phyloP scores from a whole-genome alignment of 1,284 basidiomycete genomes.

The Boletus sp. region DNA sequence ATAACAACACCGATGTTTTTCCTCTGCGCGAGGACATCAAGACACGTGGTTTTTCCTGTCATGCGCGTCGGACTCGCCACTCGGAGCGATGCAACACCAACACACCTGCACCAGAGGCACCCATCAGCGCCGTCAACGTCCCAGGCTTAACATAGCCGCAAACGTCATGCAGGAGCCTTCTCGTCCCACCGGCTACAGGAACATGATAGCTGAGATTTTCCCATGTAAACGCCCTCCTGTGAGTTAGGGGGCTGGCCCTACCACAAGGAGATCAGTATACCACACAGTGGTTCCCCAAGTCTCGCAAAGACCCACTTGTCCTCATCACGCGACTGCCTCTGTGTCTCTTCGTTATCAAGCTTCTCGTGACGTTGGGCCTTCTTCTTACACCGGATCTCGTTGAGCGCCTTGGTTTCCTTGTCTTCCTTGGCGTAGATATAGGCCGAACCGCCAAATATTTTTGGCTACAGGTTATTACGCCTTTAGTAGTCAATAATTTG shows the following conservation, averaged over 20 bases:
- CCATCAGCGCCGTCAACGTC: constrained; percentile 74
- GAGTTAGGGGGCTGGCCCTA: constrained; percentile 11
- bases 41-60: constrained; percentile 66
- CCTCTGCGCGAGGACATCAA: constrained; percentile 86
- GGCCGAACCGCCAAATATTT: constrained; percentile 43
- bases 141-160: constrained; percentile 88
- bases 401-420: constrained; percentile 68
- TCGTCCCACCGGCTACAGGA: constrained; percentile 64
- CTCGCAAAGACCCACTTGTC: constrained; percentile 11
- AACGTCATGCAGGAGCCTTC: constrained; percentile 78
- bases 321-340: constrained; percentile 24
- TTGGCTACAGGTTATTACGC: constrained; percentile 40
- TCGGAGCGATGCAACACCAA: not conserved
- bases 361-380: constrained; percentile 36
- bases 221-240: constrained; percentile 65
- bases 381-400: constrained; percentile 54
- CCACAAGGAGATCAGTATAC: constrained; percentile 4
- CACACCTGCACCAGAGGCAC: constrained; percentile 69
- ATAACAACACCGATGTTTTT: constrained; percentile 83
- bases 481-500: not conserved
- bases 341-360: constrained; percentile 25
- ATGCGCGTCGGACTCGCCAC: constrained; percentile 20
- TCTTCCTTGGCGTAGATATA: constrained; percentile 73
- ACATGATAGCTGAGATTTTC: constrained; percentile 71
- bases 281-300: not conserved